Evolutionary conservation across 495 filamentous ascomycete genomes (phyloP), one percentile per base, ranked within the genome.

Genomic region (Hyphodiscus hymeniophilus): DNA sequence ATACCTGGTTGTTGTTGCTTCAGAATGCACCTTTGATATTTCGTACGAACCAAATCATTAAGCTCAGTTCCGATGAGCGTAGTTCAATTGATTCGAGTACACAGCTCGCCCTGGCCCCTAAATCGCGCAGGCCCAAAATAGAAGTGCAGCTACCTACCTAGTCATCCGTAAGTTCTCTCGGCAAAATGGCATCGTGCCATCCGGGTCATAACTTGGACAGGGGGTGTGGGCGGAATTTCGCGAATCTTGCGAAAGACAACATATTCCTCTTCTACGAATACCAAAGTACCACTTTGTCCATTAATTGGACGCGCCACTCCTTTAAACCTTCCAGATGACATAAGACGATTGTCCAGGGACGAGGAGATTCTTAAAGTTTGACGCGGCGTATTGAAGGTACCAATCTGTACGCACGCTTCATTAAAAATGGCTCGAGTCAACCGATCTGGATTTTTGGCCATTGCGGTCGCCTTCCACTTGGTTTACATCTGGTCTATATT

Each of bases 401-500:
- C n/a, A 18, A 21, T n/a, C n/a, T 22, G 17, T 13, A 24, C 6
- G 15, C 26, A 26, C 13, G 35, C 5, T 33, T 0, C 15, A 26
- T 18, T 13, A 32, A 22, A 47, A 45, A 94, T 94, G 87, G 83
- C 84, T 60, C 79, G 84, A 58, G 73, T 90, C 59, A 79, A 82
- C 60, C 89, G 90, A 60, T 79, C 84, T 57, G 86, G 84, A 60
- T 99, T 99, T 66, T 71, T 97, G 61, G 83, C 80, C 63, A 81
- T 95, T 60, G 94, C 94, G 58, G 73, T 97, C 60, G 68, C 92
- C 38, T 99, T 99, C 62, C 94, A 99, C 67, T 62, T 96, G 21
- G 79, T 95, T 50, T 99, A 99, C 68, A 84, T 92, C 51, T 89
- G 81, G 58, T 95, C 91, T 28, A 99, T 99, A 54, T 99, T 99